Evolutionary conservation across 176 grass and related monocot species (phyloP).

Genomic region (Tillandsia leiboldiana): DNA sequence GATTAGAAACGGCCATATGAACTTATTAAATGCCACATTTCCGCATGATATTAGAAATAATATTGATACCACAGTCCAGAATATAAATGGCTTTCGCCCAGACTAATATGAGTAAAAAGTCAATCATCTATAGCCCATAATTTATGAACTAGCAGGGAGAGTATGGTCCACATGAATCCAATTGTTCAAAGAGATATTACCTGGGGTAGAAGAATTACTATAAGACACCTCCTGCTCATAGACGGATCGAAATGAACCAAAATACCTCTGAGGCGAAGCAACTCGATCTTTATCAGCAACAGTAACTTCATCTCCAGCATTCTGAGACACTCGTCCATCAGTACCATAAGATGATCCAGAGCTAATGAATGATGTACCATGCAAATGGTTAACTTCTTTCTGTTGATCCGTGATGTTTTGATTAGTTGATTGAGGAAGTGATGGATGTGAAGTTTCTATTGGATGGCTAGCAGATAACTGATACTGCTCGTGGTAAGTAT

Average conservation of each 20-base stretch:
- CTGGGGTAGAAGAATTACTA: conserved; percentile 88
- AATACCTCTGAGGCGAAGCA: conserved; percentile 28
- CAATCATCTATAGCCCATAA: conserved; percentile 12
- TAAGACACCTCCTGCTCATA: conserved; percentile 88
- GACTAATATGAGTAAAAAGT: too few relatives aligned
- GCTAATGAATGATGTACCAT: conserved; percentile 34
- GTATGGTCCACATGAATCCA: conserved; percentile 26
- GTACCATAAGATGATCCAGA: conserved; percentile 29
- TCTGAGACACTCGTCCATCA: conserved; percentile 25
- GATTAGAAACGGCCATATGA: too few relatives aligned
- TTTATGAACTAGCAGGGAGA: conserved; percentile 14
- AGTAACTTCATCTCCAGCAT: conserved; percentile 34
- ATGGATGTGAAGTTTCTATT: conserved; percentile 30
- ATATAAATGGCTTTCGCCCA: too few relatives aligned
- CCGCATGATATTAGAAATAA: too few relatives aligned
- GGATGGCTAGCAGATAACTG: conserved; percentile 37
- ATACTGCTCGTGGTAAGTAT: conserved; percentile 41
- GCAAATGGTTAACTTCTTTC: conserved; percentile 45
- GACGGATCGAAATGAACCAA: conserved; percentile 44
- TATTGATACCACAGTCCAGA: too few relatives aligned
- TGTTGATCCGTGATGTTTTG: conserved; percentile 47
- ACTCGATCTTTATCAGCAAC: conserved; percentile 46
- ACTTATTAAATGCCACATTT: too few relatives aligned
- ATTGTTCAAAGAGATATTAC: conserved; percentile 56
- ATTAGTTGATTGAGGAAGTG: conserved; percentile 38